Evolutionary conservation across 352 stramenopile genomes (phyloP), one percentile per base, ranked within the genome.

Genomic region (Phytophthora fragariae): DNA sequence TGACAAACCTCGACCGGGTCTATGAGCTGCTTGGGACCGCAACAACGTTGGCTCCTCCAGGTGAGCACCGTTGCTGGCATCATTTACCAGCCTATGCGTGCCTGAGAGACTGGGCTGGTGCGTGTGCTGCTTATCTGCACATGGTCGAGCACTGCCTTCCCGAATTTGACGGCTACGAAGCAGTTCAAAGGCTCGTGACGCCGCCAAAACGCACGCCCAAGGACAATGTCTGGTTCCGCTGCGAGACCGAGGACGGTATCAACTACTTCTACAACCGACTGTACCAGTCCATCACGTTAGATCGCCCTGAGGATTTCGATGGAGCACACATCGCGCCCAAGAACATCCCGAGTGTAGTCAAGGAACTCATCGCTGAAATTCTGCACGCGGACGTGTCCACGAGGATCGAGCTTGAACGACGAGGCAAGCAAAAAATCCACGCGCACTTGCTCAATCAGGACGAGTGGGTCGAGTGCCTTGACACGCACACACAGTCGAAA

Each of bases 181-280:
- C 84, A 15, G 68, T 92, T 12, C 70, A 83, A 27, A 77, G 70
- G 46, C 70, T 92, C 46, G 63, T 89, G 24, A 59, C 71, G 17
- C 86, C 86, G 12, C 83, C 86, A 3, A 73, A 77, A 21, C 79
- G 83, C 6, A 87, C 84, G 2, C 75, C 81, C 2, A 84, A 86
- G 46, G 76, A 76, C 0, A 92, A 92, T 39, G 69, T 90, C 11
- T 93, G 86, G 86, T 93, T 92, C 58, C 78, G 74, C 0, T 75
- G 85, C 12, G 72, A 85, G 50, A 83, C 80, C 0, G 33, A 72
- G 2, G 77, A 89, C 5, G 81, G 82, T 8, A 73, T 89, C 58
- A 65, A 77, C 41, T 90, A 87, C 62, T 93, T 79, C 33, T 93
- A 92, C 76, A 92, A 93, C 52, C 86, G 86, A 0, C 33, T 91